phyloP scores from a whole-genome alignment of 352 stramenopile species.

The Phytophthora niederhauseri region DNA sequence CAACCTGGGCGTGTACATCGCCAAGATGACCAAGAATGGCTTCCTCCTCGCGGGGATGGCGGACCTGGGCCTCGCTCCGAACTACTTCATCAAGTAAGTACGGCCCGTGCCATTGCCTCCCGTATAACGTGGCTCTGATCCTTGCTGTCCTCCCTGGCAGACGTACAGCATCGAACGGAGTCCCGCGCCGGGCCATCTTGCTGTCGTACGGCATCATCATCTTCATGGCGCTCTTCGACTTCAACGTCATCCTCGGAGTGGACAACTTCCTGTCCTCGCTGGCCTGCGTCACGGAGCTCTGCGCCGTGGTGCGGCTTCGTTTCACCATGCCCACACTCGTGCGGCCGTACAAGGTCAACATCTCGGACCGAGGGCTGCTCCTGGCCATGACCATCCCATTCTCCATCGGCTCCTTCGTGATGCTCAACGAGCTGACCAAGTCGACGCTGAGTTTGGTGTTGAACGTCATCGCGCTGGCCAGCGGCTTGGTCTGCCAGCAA shows the following conservation, averaged over 20 bases:
- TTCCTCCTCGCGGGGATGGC: slow-evolving; percentile 90
- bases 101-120: not conserved
- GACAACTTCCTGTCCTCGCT: slow-evolving; percentile 95
- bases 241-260: slow-evolving; percentile 90
- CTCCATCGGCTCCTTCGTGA: slow-evolving; percentile 61
- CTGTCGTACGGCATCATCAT: slow-evolving; percentile 89
- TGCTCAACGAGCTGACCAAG: slow-evolving; percentile 75
- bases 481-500: slow-evolving; percentile 60
- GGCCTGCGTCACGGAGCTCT: slow-evolving; percentile 91
- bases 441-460: slow-evolving; percentile 56
- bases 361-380: slow-evolving; percentile 59
- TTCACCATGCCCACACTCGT: slow-evolving; percentile 72
- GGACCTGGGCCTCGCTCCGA: slow-evolving; percentile 89
- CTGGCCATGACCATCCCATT: slow-evolving; percentile 59
- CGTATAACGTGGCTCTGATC: slow-evolving; percentile 22
- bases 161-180: slow-evolving; percentile 55
- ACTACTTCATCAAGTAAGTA: slow-evolving; percentile 86
- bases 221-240: slow-evolving; percentile 89
- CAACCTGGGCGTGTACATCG: slow-evolving; percentile 95
- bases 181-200: slow-evolving; percentile 73
- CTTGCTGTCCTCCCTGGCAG: slow-evolving; percentile 29
- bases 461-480: slow-evolving; percentile 56
- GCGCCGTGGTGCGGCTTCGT: slow-evolving; percentile 90
- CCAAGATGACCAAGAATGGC: slow-evolving; percentile 95
- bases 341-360: slow-evolving; percentile 77